phyloP scores from a whole-genome alignment of 768 basidiomycete species.

The Cystobasidium tubakii region DNA sequence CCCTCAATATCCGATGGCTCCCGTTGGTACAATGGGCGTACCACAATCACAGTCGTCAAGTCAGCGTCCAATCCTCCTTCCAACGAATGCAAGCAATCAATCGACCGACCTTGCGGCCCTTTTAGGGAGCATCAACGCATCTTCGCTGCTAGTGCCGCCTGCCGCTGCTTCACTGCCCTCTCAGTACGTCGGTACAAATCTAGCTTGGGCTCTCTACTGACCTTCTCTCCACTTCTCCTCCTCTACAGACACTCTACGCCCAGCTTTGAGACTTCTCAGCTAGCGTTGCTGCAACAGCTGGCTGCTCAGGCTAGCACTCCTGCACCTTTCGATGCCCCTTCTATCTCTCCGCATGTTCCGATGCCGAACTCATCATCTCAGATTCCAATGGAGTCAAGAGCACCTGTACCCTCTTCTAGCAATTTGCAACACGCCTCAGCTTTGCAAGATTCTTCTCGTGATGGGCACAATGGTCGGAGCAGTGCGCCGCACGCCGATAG shows the following conservation, averaged over 20 bases:
- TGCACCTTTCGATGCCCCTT: neutral
- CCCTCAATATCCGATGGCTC: neutral
- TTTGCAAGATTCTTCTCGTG: neutral
- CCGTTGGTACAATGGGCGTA: neutral
- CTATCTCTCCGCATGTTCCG: neutral
- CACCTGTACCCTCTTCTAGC: neutral
- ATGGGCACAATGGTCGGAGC: neutral
- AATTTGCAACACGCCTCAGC: neutral
- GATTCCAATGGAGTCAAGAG: neutral
- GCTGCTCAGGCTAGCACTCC: neutral
- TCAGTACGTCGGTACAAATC: neutral
- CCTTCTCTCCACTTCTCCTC: neutral
- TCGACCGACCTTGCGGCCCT: neutral
- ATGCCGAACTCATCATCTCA: neutral
- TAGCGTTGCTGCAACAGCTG: conserved; percentile 30
- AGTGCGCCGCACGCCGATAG: neutral
- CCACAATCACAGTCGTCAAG: neutral
- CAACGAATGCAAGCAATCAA: neutral
- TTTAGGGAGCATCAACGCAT: neutral
- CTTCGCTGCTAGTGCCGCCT: neutral
- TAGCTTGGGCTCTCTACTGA: neutral
- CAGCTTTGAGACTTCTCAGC: conserved; percentile 1
- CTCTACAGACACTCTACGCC: neutral
- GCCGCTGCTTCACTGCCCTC: neutral
- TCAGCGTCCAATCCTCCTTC: neutral